Conservation (phyloP, 2,329 filamentous ascomycete genomes). For the Pseudocercospora pini-densiflorae region DNA sequence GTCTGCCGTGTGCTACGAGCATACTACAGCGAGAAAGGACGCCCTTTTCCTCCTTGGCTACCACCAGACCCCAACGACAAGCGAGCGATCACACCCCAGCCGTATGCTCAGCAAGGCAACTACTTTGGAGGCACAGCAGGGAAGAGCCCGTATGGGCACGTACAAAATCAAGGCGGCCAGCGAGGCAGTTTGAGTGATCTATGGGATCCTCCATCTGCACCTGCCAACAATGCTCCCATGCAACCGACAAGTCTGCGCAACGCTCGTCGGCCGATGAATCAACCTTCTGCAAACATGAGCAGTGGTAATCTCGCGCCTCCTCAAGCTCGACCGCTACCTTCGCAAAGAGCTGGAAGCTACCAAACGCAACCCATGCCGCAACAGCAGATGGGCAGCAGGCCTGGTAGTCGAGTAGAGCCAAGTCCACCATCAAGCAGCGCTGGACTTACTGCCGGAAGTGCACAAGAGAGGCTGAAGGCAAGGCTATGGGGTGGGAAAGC, state of each 20-base stretch:
- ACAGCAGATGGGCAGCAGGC: conserved; percentile 37
- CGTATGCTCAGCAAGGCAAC: conserved; percentile 39
- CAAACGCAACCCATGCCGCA: conserved; percentile 55
- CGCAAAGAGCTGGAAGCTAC: conserved; percentile 75
- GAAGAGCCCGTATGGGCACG: conserved; percentile 28
- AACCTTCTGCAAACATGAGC: conserved; percentile 19
- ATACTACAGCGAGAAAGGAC: conserved; percentile 90
- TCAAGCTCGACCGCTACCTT: conserved; percentile 66
- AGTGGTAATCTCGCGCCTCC: conserved; percentile 41
- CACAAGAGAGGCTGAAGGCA: conserved; percentile 82
- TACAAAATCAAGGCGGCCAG: conserved; percentile 43
- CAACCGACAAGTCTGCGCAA: conserved; percentile 50
- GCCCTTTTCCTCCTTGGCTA: conserved; percentile 82
- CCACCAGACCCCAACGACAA: conserved; percentile 81
- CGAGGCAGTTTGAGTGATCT: conserved; percentile 61
- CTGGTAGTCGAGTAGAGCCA: conserved; percentile 41
- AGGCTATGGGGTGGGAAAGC: conserved; percentile 62
- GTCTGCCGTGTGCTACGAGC: conserved; percentile 89
- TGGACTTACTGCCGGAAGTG: conserved; percentile 55
- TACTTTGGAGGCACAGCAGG: conserved; percentile 42
- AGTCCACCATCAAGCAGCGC: conserved; percentile 43
- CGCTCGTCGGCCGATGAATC: conserved; percentile 30
- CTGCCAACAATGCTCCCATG: conserved; percentile 43
- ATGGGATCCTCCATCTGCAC: conserved; percentile 54
- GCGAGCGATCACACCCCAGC: conserved; percentile 44